Percentiles rank a stretch among this genome's conserved stretches.
Evolutionary conservation across 176 grass and related monocot species (phyloP).

Genomic region (bread wheat (Triticum aestivum)): DNA sequence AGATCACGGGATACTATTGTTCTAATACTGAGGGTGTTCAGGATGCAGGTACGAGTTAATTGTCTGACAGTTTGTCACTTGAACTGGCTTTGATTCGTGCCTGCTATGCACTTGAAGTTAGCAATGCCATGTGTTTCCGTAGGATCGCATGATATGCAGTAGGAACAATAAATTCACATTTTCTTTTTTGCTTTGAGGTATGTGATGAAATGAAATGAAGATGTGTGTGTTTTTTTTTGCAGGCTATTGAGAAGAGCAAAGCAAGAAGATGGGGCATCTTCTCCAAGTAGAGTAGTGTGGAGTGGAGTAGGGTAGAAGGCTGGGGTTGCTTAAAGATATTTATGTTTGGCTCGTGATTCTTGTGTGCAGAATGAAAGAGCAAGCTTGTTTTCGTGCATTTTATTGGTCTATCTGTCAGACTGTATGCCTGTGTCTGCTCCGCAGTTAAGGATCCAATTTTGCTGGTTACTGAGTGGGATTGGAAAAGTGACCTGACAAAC

Average conservation of each 20-base stretch:
- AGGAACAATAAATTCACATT: neutral
- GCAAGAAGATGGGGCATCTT: constrained; percentile 34
- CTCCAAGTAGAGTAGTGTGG: too few relatives aligned
- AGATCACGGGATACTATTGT: constrained; percentile 82
- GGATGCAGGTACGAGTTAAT: constrained; percentile 50
- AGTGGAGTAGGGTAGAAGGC: too few relatives aligned
- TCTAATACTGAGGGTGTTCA: constrained; percentile 75
- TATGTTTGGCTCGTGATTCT: too few relatives aligned
- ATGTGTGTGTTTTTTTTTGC: too few relatives aligned
- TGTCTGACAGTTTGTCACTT: neutral
- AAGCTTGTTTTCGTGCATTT: too few relatives aligned
- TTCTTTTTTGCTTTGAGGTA: neutral
- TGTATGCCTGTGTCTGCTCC: too few relatives aligned
- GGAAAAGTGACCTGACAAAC: too few relatives aligned
- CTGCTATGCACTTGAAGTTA: neutral
- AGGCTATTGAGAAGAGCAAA: constrained; percentile 77
- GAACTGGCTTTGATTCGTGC: neutral
- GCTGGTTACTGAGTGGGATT: too few relatives aligned
- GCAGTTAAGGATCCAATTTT: too few relatives aligned
- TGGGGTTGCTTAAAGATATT: too few relatives aligned
- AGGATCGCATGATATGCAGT: neutral
- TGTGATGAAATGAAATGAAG: neutral
- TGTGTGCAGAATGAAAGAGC: too few relatives aligned
- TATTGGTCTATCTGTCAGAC: too few relatives aligned
- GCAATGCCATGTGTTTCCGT: neutral